Evolutionary conservation across 306 rosid species (phyloP), one percentile per base, ranked within the genome.

Genomic region (Canavalia ensiformis): DNA sequence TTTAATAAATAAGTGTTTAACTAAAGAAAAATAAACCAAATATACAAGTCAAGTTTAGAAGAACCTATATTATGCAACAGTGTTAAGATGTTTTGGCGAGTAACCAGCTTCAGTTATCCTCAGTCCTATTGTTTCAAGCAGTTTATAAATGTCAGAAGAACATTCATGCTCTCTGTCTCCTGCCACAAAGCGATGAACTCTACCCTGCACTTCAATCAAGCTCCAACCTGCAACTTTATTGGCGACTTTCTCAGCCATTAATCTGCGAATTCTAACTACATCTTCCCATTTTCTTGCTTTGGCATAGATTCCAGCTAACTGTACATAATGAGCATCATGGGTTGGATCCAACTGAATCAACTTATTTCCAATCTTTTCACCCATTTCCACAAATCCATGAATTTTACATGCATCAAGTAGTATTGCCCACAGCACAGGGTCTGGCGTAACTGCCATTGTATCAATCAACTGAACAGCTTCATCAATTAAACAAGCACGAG

Each of bases 271-370:
- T 86, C 93, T 82, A 83, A 87, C 79, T 0, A 90, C 97, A 44
- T 90, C 94, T 74, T 94, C 97, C 98, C 98, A 92, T 78, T 90
- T 94, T 74, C 88, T 89, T 55, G 90, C 89, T 58, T 90, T 92
- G 28, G 97, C 95, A 57, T 90, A 94, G 72, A 92, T 82, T 82
- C 85, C 81, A 4, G 91, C 87, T 62, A 92, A 87, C 84, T 90
- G 98, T 33, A 94, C 94, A 65, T 94, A 94, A 89, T 94, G 95
- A 4, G 91, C 98, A 45, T 86, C 88, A 82, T 90, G 94, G 1
- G 80, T 81, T 63, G 98, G 98, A 78, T 94, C 97, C 83, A 89
- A 75, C 71, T 86, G 67, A 34, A 94, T 82, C 87, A 92, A 80
- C 90, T 77, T 87, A 41, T 87, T 87, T 41, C 98, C 98, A 81